These are phyloP conservation scores for Musa beccarii DNA, from an alignment of 176 grass and related monocot genomes.

Conservation along the genomic window DNA sequence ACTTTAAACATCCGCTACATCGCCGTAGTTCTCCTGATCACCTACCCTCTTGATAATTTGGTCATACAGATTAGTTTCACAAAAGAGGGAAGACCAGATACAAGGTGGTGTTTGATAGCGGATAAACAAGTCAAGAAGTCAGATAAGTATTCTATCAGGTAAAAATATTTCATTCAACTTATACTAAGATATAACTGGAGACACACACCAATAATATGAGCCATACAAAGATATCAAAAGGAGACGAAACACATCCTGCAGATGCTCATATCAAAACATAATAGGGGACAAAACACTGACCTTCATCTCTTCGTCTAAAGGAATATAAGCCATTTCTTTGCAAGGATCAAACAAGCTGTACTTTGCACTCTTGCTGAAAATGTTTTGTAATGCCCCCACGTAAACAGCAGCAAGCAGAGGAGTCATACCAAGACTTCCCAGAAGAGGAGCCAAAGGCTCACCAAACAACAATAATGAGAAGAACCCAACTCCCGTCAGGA, in stretches of 20 bases:
- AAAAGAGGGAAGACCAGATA: no score
- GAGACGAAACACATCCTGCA: background rate
- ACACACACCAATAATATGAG: background rate
- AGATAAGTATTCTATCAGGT: no score
- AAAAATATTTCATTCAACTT: no score
- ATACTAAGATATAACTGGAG: no score
- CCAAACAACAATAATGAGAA: slow-evolving; percentile 78
- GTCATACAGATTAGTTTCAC: no score
- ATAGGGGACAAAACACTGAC: slow-evolving; percentile 20
- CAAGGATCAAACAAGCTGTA: slow-evolving; percentile 93
- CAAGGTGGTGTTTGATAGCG: no score
- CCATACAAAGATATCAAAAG: background rate
- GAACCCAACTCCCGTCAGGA: slow-evolving; percentile 71
- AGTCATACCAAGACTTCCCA: slow-evolving; percentile 56
- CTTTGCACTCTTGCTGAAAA: slow-evolving; percentile 93
- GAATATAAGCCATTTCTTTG: slow-evolving; percentile 97
- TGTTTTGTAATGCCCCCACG: slow-evolving; percentile 79
- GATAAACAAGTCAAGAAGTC: no score
- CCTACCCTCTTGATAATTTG: no score
- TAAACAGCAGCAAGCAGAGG: slow-evolving; percentile 81
- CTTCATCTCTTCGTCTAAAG: slow-evolving; percentile 91
- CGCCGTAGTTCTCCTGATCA: no score
- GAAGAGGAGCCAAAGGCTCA: slow-evolving; percentile 49
- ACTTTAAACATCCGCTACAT: background rate
- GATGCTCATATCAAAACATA: background rate